phyloP scores from a whole-genome alignment of 805 yeast genomes.

The Zygotorulaspora danielsina region DNA sequence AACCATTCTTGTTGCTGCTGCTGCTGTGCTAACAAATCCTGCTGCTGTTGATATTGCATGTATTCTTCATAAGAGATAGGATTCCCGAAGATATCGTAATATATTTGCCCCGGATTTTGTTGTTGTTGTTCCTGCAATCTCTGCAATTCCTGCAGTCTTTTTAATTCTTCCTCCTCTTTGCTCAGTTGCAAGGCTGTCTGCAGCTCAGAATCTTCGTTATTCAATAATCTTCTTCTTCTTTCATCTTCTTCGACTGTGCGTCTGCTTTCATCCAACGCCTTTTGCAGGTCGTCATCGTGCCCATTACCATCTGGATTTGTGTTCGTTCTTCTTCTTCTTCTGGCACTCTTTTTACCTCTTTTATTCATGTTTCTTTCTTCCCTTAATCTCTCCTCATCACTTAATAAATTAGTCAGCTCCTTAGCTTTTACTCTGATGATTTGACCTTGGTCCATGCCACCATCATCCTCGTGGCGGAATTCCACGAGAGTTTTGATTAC shows the following conservation, averaged over 20 bases:
- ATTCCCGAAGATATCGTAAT: conserved; percentile 36
- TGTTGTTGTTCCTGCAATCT: conserved; percentile 26
- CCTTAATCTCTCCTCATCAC: conserved; percentile 74
- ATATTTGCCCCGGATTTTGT: conserved; percentile 29
- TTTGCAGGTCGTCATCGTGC: conserved; percentile 69
- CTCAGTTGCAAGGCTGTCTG: conserved; percentile 27
- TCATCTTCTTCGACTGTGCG: conserved; percentile 82
- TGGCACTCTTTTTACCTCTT: conserved; percentile 37
- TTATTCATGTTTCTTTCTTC: conserved; percentile 54
- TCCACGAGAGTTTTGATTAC: conserved; percentile 86
- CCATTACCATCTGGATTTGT: conserved; percentile 37
- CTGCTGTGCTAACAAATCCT: conserved; percentile 28
- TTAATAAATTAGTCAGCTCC: conserved; percentile 69
- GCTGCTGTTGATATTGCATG: conserved; percentile 33
- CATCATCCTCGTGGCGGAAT: conserved; percentile 74
- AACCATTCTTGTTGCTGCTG: conserved; percentile 27
- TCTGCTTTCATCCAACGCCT: conserved; percentile 75
- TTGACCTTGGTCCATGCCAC: conserved; percentile 79
- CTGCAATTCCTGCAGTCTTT: conserved; percentile 26
- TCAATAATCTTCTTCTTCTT: conserved; percentile 42
- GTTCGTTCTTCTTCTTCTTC: conserved; percentile 32
- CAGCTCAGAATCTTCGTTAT: conserved; percentile 24
- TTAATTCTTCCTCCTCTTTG: conserved; percentile 29
- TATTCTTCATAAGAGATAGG: conserved; percentile 38
- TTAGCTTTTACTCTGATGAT: conserved; percentile 84